Percentiles rank a stretch among this genome's conserved stretches.
These are phyloP conservation scores for Spergularia marina DNA, from an alignment of 148 eudicot genomes.

Conservation along the genomic window DNA sequence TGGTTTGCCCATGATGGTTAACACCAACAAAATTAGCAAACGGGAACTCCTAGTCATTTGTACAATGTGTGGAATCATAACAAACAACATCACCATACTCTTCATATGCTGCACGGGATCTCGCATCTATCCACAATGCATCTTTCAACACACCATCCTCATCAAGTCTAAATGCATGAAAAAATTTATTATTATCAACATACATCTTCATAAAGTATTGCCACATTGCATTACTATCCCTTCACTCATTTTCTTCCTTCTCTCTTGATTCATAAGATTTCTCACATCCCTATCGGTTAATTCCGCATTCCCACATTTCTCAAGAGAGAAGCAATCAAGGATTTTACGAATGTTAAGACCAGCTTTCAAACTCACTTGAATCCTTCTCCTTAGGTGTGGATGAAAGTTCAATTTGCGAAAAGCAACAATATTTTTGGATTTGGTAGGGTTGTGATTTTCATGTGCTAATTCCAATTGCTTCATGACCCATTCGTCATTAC, in stretches of 20 bases:
- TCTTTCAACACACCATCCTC: constrained; percentile 42
- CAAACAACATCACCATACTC: constrained; percentile 61
- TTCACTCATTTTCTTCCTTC: constrained; percentile 22
- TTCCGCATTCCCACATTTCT: not conserved
- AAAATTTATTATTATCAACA: constrained; percentile 57
- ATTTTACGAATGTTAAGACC: too few relatives aligned
- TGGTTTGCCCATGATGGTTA: constrained; percentile 55
- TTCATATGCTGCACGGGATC: constrained; percentile 47
- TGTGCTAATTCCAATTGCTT: too few relatives aligned
- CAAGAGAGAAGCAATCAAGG: too few relatives aligned
- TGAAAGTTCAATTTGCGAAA: too few relatives aligned
- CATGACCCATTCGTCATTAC: too few relatives aligned
- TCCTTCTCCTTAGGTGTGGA: too few relatives aligned
- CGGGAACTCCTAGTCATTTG: constrained; percentile 45
- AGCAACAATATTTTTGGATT: too few relatives aligned
- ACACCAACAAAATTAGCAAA: constrained; percentile 58
- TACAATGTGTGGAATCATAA: constrained; percentile 48
- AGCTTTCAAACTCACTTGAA: too few relatives aligned
- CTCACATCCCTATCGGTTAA: not conserved
- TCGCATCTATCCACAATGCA: constrained; percentile 28
- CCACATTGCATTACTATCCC: constrained; percentile 51
- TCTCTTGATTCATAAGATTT: constrained; percentile 11
- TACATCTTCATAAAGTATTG: constrained; percentile 59
- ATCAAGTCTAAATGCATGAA: constrained; percentile 53
- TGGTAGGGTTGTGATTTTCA: too few relatives aligned